Percentiles rank a stretch among this genome's conserved stretches.
Evolutionary conservation across 2,329 filamentous ascomycete species (phyloP).

Genomic region (Lecanicillium sp.): DNA sequence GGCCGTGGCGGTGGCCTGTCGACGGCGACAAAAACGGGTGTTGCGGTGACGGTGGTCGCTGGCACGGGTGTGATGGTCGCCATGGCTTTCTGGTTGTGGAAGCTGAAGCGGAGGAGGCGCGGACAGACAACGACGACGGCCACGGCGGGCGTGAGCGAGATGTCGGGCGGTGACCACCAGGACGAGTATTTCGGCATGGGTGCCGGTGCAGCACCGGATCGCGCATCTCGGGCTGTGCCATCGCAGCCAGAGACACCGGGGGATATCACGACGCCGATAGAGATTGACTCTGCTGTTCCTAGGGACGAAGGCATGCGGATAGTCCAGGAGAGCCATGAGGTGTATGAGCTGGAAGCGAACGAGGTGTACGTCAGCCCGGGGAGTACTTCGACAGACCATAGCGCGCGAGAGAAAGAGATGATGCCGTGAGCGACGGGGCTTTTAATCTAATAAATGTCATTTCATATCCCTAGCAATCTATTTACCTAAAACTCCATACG

Average conservation of each 20-base stretch:
- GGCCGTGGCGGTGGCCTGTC: constrained; percentile 28
- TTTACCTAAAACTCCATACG: constrained; percentile 8
- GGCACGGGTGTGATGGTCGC: constrained; percentile 38
- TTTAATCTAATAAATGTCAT: too few relatives aligned
- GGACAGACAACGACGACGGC: constrained; percentile 17
- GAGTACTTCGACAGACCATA: background rate
- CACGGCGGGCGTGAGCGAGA: constrained; percentile 1
- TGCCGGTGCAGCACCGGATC: constrained; percentile 18
- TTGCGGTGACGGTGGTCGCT: constrained; percentile 47
- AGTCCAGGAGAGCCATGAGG: background rate
- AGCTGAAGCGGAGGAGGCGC: constrained; percentile 33
- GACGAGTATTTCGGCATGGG: constrained; percentile 37
- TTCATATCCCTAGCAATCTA: constrained; percentile 8
- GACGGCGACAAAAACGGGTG: constrained; percentile 48
- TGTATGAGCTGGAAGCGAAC: background rate
- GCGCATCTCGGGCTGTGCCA: constrained; percentile 35
- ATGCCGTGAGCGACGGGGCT: too few relatives aligned
- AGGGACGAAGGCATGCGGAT: background rate
- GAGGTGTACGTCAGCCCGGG: background rate
- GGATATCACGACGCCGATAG: constrained; percentile 47
- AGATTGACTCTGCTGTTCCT: constrained; percentile 40
- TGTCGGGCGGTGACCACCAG: background rate
- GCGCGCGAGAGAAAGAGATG: background rate
- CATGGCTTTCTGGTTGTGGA: constrained; percentile 40
- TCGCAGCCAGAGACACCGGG: constrained; percentile 39